A percentile compares a stretch with the other conserved stretches of the same genome.
phyloP scores from a whole-genome alignment of 1,284 basidiomycete genomes.

The Puccinia coronata region DNA sequence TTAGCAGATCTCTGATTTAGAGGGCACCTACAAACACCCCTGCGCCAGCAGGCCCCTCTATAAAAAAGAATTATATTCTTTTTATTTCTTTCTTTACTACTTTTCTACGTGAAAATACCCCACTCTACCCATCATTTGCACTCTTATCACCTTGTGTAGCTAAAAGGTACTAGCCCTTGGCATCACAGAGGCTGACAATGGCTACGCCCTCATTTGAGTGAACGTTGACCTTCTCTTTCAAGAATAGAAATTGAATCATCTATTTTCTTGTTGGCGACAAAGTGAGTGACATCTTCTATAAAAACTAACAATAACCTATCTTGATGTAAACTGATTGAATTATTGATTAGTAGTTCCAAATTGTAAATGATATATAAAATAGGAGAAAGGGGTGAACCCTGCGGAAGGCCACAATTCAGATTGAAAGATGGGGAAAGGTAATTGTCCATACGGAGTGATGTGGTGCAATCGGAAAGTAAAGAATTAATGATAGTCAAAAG shows the following conservation, averaged over 20 bases:
- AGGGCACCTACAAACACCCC: no score
- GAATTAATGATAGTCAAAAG: not conserved
- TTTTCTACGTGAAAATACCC: no score
- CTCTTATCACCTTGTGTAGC: no score
- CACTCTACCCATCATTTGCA: no score
- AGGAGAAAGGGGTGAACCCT: not conserved
- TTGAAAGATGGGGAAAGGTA: not conserved
- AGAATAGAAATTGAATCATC: not conserved
- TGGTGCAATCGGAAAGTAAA: not conserved
- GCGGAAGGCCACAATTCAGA: not conserved
- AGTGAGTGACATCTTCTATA: not conserved
- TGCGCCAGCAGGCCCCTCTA: no score
- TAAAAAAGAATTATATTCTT: no score
- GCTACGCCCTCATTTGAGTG: no score
- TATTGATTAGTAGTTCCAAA: not conserved
- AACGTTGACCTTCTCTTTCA: not conserved
- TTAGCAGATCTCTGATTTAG: no score
- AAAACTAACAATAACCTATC: not conserved
- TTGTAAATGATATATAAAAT: conserved; percentile 11
- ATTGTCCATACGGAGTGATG: not conserved
- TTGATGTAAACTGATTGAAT: not conserved
- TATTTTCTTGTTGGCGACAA: not conserved
- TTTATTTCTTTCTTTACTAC: no score
- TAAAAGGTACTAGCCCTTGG: no score
- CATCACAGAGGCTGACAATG: no score